Evolutionary conservation across 2,329 filamentous ascomycete genomes (phyloP).

Genomic region (Lasiodiplodia sp.): DNA sequence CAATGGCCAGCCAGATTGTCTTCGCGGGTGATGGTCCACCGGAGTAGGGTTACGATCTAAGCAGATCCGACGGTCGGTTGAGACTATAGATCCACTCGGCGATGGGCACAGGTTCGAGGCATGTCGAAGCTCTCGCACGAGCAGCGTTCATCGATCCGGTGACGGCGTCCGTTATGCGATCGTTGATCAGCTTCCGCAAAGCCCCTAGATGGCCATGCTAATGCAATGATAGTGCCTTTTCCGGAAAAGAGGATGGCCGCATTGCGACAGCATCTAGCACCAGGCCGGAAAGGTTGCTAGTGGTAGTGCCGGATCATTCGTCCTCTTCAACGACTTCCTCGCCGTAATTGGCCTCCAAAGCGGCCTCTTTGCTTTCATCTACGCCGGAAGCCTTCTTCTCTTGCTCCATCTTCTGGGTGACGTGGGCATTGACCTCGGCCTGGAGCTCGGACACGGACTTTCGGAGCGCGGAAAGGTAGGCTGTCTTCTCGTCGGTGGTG

Average conservation of each 20-base stretch:
- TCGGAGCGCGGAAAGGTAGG: slow-evolving; percentile 68
- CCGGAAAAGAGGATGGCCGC: neutral
- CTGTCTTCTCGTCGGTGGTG: slow-evolving; percentile 59
- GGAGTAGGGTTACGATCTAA: neutral
- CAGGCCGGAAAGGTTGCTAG: neutral
- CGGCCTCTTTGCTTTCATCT: slow-evolving; percentile 47
- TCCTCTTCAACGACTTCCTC: slow-evolving; percentile 79
- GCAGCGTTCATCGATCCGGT: neutral
- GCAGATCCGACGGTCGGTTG: neutral
- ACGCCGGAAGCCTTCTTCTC: slow-evolving; percentile 60
- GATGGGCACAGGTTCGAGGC: neutral
- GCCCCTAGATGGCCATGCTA: neutral
- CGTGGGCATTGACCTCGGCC: slow-evolving; percentile 70
- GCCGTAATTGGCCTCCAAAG: slow-evolving; percentile 77
- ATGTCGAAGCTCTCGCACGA: neutral
- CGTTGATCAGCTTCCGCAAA: neutral
- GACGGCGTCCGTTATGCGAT: neutral
- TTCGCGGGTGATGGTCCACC: neutral
- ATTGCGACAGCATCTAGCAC: neutral
- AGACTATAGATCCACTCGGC: neutral
- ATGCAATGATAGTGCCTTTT: neutral
- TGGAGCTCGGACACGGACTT: slow-evolving; percentile 67
- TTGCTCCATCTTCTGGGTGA: slow-evolving; percentile 77
- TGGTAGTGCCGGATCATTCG: slow-evolving; percentile 1
- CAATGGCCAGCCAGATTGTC: neutral